Evolutionary conservation across 257 asterid species (phyloP), one percentile per base, ranked within the genome.

Genomic region (Phtheirospermum japonicum): DNA sequence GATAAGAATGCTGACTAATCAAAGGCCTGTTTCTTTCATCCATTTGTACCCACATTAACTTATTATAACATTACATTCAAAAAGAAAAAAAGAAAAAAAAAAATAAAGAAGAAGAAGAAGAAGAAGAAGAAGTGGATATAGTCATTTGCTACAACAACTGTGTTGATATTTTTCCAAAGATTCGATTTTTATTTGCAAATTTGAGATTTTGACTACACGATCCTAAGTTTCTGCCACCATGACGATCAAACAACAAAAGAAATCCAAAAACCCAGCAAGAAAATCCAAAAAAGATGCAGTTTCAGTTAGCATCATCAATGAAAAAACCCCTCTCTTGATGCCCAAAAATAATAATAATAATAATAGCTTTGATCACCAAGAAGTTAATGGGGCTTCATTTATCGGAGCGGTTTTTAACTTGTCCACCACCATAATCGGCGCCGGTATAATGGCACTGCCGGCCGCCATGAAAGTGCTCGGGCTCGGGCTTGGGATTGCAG

Each of bases 391-490:
- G n/a, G 83, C 88, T 65, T 85, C 89, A 11, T 82, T 75, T 18
- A n/a, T 64, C 12, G 89, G 89, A 6, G 84, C 83, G 0, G 89
- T 85, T 9, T 77, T 78, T 34, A 85, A 85, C 68, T 46, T 85
- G 64, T 85, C 86, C 3, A 85, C 93, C 0, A 82, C 89, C 37
- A 79, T 82, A 1, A 77, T 85, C 31, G 93, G 93, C 19, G 93
- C 88, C 30, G 89, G 93, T 4, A 85, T 85, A 60, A 85, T 85
- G 93, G 79, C 93, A 0, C 71, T 85, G 60, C 93, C 92, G 2
- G 86, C 93, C 34, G 73, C 86, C 52, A 77, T 82, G 83, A 85
- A 85, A 23, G 83, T 82, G n/a, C 69, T 82, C n/a, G 93, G 93
- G 63, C 83, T 82, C 61, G 72, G 59, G 2, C 77, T 70, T 33